Conservation (phyloP, 2,329 filamentous ascomycete genomes). For the Diaporthe capsici region DNA sequence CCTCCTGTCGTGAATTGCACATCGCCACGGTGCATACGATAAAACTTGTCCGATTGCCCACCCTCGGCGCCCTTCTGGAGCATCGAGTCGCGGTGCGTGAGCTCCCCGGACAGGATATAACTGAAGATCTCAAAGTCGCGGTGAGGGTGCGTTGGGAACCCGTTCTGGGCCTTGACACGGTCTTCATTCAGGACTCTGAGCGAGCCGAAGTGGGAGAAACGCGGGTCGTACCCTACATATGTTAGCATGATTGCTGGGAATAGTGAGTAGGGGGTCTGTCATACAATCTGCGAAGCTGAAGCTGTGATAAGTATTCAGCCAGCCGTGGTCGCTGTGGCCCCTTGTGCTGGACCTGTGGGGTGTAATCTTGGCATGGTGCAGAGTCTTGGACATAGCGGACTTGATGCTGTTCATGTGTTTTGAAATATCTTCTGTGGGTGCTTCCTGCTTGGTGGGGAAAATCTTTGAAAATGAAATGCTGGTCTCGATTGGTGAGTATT, state of each 20-base stretch:
- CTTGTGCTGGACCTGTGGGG: constrained; percentile 80
- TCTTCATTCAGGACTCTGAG: constrained; percentile 92
- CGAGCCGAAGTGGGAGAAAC: constrained; percentile 78
- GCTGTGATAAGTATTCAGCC: constrained; percentile 89
- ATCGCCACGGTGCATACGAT: constrained; percentile 81
- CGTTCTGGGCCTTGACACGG: constrained; percentile 79
- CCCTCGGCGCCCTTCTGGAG: constrained; percentile 77
- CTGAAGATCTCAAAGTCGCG: constrained; percentile 91
- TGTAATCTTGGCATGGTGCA: constrained; percentile 78
- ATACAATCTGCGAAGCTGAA: constrained; percentile 83
- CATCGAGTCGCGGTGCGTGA: constrained; percentile 91
- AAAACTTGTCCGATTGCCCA: constrained; percentile 73
- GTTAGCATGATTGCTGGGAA: background rate
- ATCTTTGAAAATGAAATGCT: constrained; percentile 3
- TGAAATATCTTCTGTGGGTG: background rate
- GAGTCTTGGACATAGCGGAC: constrained; percentile 72
- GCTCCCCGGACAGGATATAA: constrained; percentile 87
- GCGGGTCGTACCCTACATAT: constrained; percentile 68
- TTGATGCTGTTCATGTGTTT: constrained; percentile 55
- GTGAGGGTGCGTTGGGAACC: constrained; percentile 89
- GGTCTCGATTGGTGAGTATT: constrained; percentile 26
- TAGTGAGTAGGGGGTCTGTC: background rate
- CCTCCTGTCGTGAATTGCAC: constrained; percentile 94
- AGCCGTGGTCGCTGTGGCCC: constrained; percentile 86
- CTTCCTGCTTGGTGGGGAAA: background rate